A percentile compares a stretch with the other conserved stretches of the same genome.
Evolutionary conservation across 495 filamentous ascomycete genomes (phyloP).

Genomic region (Wilcoxina mikolae): DNA sequence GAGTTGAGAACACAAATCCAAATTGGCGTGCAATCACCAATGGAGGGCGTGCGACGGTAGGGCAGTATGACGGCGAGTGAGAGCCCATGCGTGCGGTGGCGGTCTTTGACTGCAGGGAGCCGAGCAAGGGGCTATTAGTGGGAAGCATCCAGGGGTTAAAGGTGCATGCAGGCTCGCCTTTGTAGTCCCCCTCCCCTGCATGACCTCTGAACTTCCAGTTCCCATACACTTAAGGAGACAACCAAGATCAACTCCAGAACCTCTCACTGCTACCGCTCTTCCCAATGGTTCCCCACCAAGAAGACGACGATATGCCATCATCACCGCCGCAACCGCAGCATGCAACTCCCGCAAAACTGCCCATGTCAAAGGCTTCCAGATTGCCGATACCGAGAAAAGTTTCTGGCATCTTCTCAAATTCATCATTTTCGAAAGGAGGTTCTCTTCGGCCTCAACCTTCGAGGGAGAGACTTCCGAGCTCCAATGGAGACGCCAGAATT

Average conservation of each 20-base stretch:
- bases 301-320: neutral
- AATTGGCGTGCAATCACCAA: neutral
- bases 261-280: neutral
- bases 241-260: no score
- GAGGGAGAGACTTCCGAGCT: constrained; percentile 1
- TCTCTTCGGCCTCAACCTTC: constrained; percentile 17
- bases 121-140: no score
- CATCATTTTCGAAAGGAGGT: constrained; percentile 10
- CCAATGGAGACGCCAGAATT: neutral
- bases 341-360: constrained; percentile 12
- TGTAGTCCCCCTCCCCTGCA: no score
- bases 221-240: no score
- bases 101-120: no score
- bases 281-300: neutral
- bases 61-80: neutral
- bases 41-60: neutral
- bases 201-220: no score
- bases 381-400: constrained; percentile 20
- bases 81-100: neutral
- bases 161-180: no score
- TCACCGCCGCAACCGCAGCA: constrained; percentile 3
- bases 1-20: neutral
- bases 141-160: no score
- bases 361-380: constrained; percentile 13
- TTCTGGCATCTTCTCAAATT: neutral